Conservation (phyloP, 2,329 filamentous ascomycete species). For the Colletotrichum salicis region DNA sequence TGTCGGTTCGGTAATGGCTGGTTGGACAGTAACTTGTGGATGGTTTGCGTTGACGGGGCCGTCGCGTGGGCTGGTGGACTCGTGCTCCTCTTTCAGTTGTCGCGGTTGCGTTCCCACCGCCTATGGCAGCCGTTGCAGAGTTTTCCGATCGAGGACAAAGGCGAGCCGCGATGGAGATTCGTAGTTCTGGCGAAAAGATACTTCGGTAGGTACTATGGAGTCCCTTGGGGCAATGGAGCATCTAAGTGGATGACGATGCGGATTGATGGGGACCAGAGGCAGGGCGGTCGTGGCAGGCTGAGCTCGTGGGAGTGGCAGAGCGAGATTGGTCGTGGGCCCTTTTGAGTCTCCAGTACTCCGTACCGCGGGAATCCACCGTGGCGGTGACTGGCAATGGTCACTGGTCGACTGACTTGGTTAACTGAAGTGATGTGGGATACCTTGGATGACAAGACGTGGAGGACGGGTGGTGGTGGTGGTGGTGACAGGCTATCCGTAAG, state of each 20-base stretch:
- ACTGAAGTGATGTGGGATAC: background rate
- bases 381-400: background rate
- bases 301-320: conserved; percentile 26
- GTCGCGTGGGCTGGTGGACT: background rate
- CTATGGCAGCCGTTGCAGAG: conserved; percentile 29
- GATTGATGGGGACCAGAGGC: conserved; percentile 15
- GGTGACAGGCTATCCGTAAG: background rate
- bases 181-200: background rate
- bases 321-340: conserved; percentile 29
- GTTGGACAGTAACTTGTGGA: background rate
- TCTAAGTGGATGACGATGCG: conserved; percentile 21
- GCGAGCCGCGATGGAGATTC: conserved; percentile 7
- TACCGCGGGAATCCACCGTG: background rate
- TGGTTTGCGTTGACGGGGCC: conserved; percentile 1
- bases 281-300: conserved; percentile 25
- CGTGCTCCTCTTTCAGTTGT: background rate
- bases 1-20: background rate
- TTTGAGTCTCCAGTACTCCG: background rate
- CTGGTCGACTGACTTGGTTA: background rate
- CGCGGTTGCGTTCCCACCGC: background rate
- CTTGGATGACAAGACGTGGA: background rate
- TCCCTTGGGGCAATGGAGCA: background rate
- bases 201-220: background rate
- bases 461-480: background rate
- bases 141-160: conserved; percentile 28